Evolutionary conservation across 805 yeast genomes (phyloP).

Genomic region (Blastobotrys parvus): DNA sequence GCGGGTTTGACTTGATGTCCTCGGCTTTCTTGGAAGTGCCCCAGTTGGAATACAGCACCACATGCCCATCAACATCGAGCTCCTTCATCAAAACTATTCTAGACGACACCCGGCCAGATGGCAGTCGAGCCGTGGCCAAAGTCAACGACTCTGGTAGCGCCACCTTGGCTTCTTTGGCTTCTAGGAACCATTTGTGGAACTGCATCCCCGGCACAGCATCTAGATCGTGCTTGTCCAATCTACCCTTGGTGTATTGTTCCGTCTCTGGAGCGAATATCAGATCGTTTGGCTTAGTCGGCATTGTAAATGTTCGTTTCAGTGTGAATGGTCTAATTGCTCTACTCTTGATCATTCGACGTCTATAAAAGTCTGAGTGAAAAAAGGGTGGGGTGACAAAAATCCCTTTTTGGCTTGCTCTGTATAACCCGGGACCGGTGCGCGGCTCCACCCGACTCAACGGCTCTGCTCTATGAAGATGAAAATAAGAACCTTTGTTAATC

Average conservation of each 20-base stretch:
- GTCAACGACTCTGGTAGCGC: constrained; percentile 75
- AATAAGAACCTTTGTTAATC: too few relatives aligned
- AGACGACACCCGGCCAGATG: constrained; percentile 83
- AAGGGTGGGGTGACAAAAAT: too few relatives aligned
- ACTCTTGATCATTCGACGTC: background rate
- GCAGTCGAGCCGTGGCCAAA: constrained; percentile 81
- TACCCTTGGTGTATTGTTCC: constrained; percentile 71
- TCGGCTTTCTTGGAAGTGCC: constrained; percentile 70
- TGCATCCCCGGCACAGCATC: constrained; percentile 58
- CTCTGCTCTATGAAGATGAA: too few relatives aligned
- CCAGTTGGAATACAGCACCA: constrained; percentile 89
- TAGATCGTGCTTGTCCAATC: constrained; percentile 48
- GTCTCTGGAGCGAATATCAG: constrained; percentile 65
- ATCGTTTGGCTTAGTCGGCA: background rate
- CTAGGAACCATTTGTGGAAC: constrained; percentile 78
- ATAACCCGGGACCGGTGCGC: too few relatives aligned
- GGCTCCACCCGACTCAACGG: too few relatives aligned
- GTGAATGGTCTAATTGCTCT: background rate
- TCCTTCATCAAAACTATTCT: constrained; percentile 84
- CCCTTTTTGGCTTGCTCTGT: too few relatives aligned
- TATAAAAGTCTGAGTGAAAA: too few relatives aligned
- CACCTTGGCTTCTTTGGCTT: constrained; percentile 52
- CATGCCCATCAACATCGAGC: constrained; percentile 67
- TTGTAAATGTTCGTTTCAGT: background rate
- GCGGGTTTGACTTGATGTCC: constrained; percentile 64